Base-by-base conservation (phyloP, 352 stramenopile species). In the Blastocystis sp. region DNA sequence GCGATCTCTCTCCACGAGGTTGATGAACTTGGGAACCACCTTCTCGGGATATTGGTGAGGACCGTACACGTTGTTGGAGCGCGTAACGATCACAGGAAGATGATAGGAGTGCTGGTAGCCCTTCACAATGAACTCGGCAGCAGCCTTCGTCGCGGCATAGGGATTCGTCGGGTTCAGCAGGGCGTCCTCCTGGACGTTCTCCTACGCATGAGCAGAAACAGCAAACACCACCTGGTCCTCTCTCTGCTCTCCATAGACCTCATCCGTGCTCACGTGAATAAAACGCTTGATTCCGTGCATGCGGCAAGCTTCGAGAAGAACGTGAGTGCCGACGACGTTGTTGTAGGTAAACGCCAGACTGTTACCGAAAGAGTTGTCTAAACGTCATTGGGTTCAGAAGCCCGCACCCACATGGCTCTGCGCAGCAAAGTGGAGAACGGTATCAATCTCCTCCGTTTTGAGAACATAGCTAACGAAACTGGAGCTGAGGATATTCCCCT, bases 41-140 rank as follows among this genome's bases (percentile, higher is more conserved):
- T 99, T 98, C 91, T 99, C 97, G 0, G 96, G 97, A 89, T 98
- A 98, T 91, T 99, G 97, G 89, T 98, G 95, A 54, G 96, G 96
- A 34, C 97, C 96, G 89, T 98, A 98, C 42, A 98, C 96, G 91
- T 99, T 99, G 92, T 98, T 98, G 77, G 95, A 97, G 77, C 97
- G 93, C 52, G 96, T 98, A 90, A 99, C 98, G 89, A 98, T 95
- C 60, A 94, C 94, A 10, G 95, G 95, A 38, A 98, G 90, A 19
- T 95, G 93, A 92, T 98, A 98, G 45, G 94, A 97, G 10, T 94
- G 93, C 38, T 94, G 91, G 81, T 95, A 96, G 43, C 92, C 93
- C 91, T 98, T 98, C 82, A 98, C 96, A 42, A 99, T 92, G 89
- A 98, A 98, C 91, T 99, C 96, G 1, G 97, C 97, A 59, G 94